Percentiles rank a stretch among this genome's conserved stretches.
Evolutionary conservation across 305 asterid genomes (phyloP).

Genomic region (Solanum hybrid): DNA sequence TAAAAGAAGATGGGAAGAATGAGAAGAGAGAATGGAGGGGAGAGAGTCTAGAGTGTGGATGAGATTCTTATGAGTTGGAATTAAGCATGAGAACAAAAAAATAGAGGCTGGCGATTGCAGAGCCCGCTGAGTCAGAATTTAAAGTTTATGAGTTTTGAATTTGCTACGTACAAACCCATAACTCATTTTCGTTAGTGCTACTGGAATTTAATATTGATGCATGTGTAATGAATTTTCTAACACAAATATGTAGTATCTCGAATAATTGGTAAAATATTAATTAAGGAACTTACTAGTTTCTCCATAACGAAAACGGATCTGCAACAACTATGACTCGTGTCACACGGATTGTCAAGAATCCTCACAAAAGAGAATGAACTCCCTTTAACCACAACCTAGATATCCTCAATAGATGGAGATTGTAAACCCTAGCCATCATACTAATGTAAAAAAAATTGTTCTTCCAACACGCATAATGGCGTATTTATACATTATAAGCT

Average conservation of each 20-base stretch:
- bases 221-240: neutral
- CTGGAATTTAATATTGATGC: neutral
- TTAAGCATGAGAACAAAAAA: conserved; percentile 54
- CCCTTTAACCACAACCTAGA: neutral
- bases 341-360: neutral
- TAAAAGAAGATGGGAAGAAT: neutral
- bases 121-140: neutral
- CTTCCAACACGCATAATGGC: neutral
- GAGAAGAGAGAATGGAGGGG: neutral
- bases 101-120: conserved; percentile 33
- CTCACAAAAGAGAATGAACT: neutral
- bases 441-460: neutral
- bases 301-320: neutral
- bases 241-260: neutral
- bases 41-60: conserved; percentile 2
- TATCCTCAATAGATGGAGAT: neutral
- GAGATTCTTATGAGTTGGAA: conserved; percentile 52
- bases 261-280: neutral
- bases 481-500: neutral
- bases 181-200: neutral
- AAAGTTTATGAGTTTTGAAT: neutral
- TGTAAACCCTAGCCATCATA: neutral
- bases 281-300: neutral
- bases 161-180: neutral
- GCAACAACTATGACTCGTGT: neutral